These are phyloP conservation scores for Viola odorata DNA, from an alignment of 345 rosid genomes.

Conservation along the genomic window DNA sequence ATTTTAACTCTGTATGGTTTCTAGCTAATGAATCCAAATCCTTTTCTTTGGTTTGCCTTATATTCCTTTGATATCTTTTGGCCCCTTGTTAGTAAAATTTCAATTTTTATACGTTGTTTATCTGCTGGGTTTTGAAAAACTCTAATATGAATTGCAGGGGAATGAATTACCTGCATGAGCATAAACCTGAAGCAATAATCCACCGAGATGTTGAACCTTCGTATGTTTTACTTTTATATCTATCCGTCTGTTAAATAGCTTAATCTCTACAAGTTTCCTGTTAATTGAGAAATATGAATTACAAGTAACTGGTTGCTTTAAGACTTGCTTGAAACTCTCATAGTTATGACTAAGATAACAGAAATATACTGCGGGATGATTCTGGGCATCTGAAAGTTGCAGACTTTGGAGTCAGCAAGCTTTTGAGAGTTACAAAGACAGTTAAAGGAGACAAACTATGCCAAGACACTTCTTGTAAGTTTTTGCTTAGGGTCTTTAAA, in stretches of 20 bases:
- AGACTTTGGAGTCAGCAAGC: slow-evolving; percentile 65
- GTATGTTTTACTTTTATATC: slow-evolving; percentile 40
- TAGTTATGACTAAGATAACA: slow-evolving; percentile 52
- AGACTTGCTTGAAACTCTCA: slow-evolving; percentile 27
- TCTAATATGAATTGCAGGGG: slow-evolving; percentile 50
- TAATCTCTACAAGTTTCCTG: slow-evolving; percentile 4
- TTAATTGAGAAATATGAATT: background rate
- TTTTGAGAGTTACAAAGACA: slow-evolving; percentile 50
- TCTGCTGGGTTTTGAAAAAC: background rate
- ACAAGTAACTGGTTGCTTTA: slow-evolving; percentile 14
- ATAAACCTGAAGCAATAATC: slow-evolving; percentile 76
- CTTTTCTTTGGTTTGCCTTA: background rate
- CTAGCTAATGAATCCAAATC: too few relatives aligned
- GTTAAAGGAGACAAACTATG: slow-evolving; percentile 53
- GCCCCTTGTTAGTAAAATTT: background rate
- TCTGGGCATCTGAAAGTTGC: slow-evolving; percentile 73
- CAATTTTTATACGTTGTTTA: background rate
- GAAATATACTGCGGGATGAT: slow-evolving; percentile 71
- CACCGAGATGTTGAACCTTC: slow-evolving; percentile 83
- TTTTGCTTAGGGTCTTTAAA: slow-evolving; percentile 4
- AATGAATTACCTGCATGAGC: slow-evolving; percentile 78
- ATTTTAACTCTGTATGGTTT: too few relatives aligned
- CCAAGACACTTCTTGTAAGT: slow-evolving; percentile 62
- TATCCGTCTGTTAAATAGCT: background rate
- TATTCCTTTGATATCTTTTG: background rate